Evolutionary conservation across 2,329 filamentous ascomycete genomes (phyloP).

Genomic region (Aureobasidium sp.): DNA sequence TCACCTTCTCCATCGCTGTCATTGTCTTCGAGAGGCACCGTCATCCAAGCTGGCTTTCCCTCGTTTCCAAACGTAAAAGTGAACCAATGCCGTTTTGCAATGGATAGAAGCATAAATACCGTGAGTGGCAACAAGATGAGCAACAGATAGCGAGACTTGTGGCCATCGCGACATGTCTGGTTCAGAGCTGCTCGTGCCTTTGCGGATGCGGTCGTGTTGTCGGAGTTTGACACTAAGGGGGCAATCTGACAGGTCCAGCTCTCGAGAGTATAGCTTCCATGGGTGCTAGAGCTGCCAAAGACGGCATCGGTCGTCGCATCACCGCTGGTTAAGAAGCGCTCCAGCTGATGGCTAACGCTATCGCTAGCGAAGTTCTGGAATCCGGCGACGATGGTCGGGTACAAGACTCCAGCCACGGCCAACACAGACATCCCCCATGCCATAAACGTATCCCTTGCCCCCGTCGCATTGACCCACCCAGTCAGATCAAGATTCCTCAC

Average conservation of each 20-base stretch:
- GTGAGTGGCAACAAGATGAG: neutral
- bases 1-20: neutral
- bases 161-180: neutral
- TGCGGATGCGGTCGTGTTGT: neutral
- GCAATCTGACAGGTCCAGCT: neutral
- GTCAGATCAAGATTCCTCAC: neutral
- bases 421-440: neutral
- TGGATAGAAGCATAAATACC: neutral
- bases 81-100: neutral
- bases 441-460: neutral
- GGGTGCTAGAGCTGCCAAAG: neutral
- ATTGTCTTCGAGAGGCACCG: neutral
- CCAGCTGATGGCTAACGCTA: neutral
- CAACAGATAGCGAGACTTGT: neutral
- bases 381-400: neutral
- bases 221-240: neutral
- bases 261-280: neutral
- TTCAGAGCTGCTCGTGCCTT: neutral
- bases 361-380: neutral
- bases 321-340: neutral
- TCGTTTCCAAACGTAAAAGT: neutral
- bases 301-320: too few species aligned
- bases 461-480: neutral
- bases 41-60: neutral
- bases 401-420: neutral